Evolutionary conservation across 2,329 filamentous ascomycete species (phyloP).

Genomic region (Claviceps pazoutovae): DNA sequence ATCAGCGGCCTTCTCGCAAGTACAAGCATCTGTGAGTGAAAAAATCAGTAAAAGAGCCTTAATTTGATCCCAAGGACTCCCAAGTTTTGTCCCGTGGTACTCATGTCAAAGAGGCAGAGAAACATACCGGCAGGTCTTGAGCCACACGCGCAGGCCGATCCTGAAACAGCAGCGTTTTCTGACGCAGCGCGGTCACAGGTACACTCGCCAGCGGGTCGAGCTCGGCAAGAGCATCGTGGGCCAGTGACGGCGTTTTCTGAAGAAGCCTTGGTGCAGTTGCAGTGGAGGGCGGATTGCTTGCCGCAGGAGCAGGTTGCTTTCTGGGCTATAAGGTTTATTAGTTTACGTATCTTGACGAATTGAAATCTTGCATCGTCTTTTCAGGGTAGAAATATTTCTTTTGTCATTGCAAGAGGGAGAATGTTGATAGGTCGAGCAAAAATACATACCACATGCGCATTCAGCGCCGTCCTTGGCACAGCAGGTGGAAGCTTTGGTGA

Average conservation of each 20-base stretch:
- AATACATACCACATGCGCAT: slow-evolving; percentile 43
- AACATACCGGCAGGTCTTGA: slow-evolving; percentile 53
- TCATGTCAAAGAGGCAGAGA: slow-evolving; percentile 12
- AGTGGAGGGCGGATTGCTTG: slow-evolving; percentile 73
- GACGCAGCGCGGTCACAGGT: slow-evolving; percentile 59
- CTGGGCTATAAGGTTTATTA: slow-evolving; percentile 27
- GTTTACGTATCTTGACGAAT: no score
- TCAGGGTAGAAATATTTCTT: no score
- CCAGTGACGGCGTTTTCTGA: slow-evolving; percentile 62
- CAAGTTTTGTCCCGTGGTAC: no score
- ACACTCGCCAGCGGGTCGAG: slow-evolving; percentile 65
- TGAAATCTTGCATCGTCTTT: no score
- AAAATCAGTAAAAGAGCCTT: slow-evolving; percentile 7
- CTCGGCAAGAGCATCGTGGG: slow-evolving; percentile 70
- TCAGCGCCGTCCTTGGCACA: slow-evolving; percentile 38
- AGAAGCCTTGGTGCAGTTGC: slow-evolving; percentile 65
- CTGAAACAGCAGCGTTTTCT: slow-evolving; percentile 52
- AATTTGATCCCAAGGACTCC: slow-evolving; percentile 6
- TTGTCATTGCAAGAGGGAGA: no score
- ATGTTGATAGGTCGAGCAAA: no score
- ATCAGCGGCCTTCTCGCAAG: slow-evolving; percentile 62
- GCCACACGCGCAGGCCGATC: slow-evolving; percentile 63
- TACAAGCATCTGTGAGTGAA: slow-evolving; percentile 46
- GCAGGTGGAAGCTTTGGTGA: slow-evolving; percentile 35
- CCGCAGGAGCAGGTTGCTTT: slow-evolving; percentile 77